These are phyloP conservation scores for Thozetella sp. DNA, from an alignment of 495 filamentous ascomycete genomes.

Conservation along the genomic window DNA sequence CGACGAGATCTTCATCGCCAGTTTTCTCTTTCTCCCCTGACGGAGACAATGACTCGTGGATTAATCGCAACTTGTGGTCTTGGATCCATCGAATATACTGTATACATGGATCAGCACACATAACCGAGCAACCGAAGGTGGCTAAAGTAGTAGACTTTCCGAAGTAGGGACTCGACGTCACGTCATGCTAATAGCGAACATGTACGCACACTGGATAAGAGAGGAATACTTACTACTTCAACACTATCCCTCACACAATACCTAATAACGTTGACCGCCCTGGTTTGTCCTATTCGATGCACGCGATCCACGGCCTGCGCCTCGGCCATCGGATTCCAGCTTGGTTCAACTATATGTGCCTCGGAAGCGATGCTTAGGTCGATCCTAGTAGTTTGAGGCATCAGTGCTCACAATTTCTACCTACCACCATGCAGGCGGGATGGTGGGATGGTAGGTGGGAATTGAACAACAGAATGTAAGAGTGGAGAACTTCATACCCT, in stretches of 20 bases:
- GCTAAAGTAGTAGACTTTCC: no score
- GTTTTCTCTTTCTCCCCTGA: background rate
- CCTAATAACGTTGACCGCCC: background rate
- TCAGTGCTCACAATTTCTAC: no score
- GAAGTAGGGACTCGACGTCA: no score
- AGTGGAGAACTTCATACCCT: conserved; percentile 19
- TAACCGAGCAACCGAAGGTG: no score
- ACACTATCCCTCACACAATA: background rate
- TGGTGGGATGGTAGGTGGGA: no score
- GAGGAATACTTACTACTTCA: background rate
- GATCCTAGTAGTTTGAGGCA: background rate
- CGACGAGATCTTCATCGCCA: background rate
- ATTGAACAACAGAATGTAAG: no score
- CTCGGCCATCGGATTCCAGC: conserved; percentile 32
- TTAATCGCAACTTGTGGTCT: background rate
- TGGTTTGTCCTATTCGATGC: conserved; percentile 25
- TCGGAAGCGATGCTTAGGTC: conserved; percentile 21
- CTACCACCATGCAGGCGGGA: no score
- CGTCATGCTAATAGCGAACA: background rate
- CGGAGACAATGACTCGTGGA: background rate
- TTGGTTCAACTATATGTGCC: conserved; percentile 27
- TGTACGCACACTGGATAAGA: background rate
- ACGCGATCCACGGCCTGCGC: conserved; percentile 23
- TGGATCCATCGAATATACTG: background rate
- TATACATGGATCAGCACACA: background rate